These are phyloP conservation scores for Asterella californica DNA, from an alignment of 225 moss, liverwort and hornwort species.

Conservation along the genomic window DNA sequence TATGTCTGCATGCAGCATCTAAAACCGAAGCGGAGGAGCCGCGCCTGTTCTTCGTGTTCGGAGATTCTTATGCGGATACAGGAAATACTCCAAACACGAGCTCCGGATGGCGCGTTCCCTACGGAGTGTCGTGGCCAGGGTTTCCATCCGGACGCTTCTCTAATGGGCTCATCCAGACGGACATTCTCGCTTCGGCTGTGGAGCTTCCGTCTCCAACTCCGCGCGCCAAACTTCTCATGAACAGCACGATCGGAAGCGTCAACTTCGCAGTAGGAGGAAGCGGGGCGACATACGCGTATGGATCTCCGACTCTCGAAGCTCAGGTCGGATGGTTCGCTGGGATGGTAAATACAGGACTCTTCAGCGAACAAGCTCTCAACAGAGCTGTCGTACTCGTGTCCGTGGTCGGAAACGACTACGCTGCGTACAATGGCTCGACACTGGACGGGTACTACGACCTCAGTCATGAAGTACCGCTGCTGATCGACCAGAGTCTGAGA, in stretches of 20 bases:
- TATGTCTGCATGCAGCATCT: too few relatives aligned
- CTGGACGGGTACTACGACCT: conserved; percentile 5
- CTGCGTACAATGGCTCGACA: conserved; percentile 14
- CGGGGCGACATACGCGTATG: conserved; percentile 51
- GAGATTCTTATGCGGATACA: conserved; percentile 50
- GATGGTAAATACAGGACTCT: conserved; percentile 36
- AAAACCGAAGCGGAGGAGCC: too few relatives aligned
- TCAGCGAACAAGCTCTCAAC: conserved; percentile 35
- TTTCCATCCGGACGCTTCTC: conserved; percentile 41
- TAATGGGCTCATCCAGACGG: conserved; percentile 42
- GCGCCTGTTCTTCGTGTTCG: conserved; percentile 38
- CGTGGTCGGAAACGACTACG: conserved; percentile 56
- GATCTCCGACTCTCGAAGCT: conserved; percentile 37
- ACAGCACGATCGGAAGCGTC: conserved; percentile 30
- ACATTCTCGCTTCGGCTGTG: conserved; percentile 32
- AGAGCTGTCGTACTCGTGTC: conserved; percentile 55
- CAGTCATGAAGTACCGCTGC: background rate
- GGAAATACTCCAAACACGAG: conserved; percentile 38
- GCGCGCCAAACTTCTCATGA: background rate
- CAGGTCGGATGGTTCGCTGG: conserved; percentile 52
- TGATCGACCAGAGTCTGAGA: conserved; percentile 15
- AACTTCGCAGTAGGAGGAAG: conserved; percentile 68
- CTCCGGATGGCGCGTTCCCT: conserved; percentile 27
- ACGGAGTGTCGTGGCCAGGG: conserved; percentile 38
- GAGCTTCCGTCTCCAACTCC: conserved; percentile 26